Conservation (phyloP, 768 basidiomycete genomes). For the Agaricus sinodeliciosus region DNA sequence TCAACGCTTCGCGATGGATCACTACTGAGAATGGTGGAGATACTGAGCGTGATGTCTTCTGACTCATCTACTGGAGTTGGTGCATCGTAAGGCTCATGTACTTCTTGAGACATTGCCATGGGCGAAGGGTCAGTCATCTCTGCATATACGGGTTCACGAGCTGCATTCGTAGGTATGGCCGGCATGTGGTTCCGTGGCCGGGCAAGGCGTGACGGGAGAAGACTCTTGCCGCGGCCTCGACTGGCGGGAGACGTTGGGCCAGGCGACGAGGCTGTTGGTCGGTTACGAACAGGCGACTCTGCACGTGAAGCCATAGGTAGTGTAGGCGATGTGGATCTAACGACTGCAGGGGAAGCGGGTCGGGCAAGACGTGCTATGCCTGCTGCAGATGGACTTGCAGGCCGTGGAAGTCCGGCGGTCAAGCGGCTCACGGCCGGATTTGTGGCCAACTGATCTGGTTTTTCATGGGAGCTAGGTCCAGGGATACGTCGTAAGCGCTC, state of each 20-base stretch:
- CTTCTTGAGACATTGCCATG: background rate
- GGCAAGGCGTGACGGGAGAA: slow-evolving; percentile 71
- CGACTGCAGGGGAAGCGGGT: slow-evolving; percentile 41
- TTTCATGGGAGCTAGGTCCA: slow-evolving; percentile 49
- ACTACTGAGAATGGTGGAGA: slow-evolving; percentile 84
- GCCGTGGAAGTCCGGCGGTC: slow-evolving; percentile 31
- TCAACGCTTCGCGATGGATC: slow-evolving; percentile 86
- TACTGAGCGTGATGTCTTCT: slow-evolving; percentile 71
- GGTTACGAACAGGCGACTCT: slow-evolving; percentile 35
- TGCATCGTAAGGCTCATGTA: slow-evolving; percentile 20
- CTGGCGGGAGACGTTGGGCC: slow-evolving; percentile 37
- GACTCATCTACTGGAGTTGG: slow-evolving; percentile 25
- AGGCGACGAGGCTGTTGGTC: slow-evolving; percentile 18
- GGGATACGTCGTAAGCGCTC: slow-evolving; percentile 81
- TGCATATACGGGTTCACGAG: slow-evolving; percentile 13
- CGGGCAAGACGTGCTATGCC: slow-evolving; percentile 30
- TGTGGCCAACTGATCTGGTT: slow-evolving; percentile 23
- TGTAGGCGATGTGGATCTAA: slow-evolving; percentile 37
- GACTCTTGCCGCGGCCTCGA: slow-evolving; percentile 52
- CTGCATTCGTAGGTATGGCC: slow-evolving; percentile 11
- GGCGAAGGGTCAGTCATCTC: slow-evolving; percentile 20
- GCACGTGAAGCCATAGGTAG: slow-evolving; percentile 26
- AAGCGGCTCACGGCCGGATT: slow-evolving; percentile 48
- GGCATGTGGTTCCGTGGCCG: slow-evolving; percentile 50
- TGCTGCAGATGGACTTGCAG: slow-evolving; percentile 25